Base-by-base conservation (phyloP, 306 rosid species). In the Rubus idaeus region DNA sequence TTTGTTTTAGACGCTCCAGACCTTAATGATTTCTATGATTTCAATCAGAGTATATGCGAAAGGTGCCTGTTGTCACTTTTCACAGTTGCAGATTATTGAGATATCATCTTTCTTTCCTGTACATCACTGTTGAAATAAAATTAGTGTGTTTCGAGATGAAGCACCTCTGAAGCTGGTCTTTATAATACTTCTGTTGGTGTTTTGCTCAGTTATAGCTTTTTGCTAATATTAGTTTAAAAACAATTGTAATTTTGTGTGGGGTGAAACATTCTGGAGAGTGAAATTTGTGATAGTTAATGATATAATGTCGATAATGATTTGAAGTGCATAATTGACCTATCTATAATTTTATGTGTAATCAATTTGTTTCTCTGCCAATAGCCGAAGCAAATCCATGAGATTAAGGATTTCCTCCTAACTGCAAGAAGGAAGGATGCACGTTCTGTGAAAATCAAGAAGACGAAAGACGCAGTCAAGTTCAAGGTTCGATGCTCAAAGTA, bases 391-490 rank as follows among this genome's bases (percentile, higher is more conserved):
- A 86, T 83, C 70, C 85, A 86, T 18, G 89, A 86, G 85, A 86
- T 86, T 42, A 86, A 86, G 70, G 89, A 86, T 62, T 86, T 86
- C 89, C 87, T 86, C 71, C 83, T 86, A 51, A 83, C 87, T 2
- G 89, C 89, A 1, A 86, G 89, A 86, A 86, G 89, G 83, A 86
- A 86, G 58, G 89, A 86, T 68, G 87, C 89, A 2, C 87, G 87
- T 17, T 86, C 89, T 20, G 89, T 86, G 81, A 83, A 72, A 40
- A 86, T 86, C 57, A 86, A 80, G 85, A 86, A 71, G 68, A 83
- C 82, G 75, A 86, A 80, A 56, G 85, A 80, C 46, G 89, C 75
- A 0, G 87, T 86, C 68, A 86, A 86, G 85, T 86, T 86, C 76
- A 86, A 86, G 76, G 89, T 86, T 46, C 79, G 87, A 6, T 86